Conservation (phyloP, 106 monocot genomes). For the Hemerocallis citrina region DNA sequence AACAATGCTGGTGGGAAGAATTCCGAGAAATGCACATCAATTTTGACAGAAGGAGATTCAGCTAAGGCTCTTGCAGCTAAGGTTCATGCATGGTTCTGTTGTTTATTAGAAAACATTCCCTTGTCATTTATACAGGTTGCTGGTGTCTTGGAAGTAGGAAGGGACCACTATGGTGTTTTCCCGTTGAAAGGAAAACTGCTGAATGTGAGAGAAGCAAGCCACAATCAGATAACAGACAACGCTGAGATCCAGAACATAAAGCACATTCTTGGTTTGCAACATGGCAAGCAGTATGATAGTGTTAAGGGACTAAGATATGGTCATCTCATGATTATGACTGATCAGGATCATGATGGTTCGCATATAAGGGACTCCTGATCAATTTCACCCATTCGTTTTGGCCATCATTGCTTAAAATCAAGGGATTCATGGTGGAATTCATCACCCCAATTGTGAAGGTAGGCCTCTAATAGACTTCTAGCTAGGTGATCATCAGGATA, state of each 20-base stretch:
- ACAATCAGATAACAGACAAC: constrained; percentile 95
- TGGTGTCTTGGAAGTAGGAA: constrained; percentile 75
- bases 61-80: constrained; percentile 87
- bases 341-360: constrained; percentile 98
- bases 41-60: constrained; percentile 94
- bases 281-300: constrained; percentile 81
- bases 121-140: constrained; percentile 46
- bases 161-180: constrained; percentile 82
- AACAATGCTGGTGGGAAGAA: constrained; percentile 81
- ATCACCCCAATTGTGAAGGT: constrained; percentile 96
- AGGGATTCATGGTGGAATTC: constrained; percentile 84
- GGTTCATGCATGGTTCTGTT: background rate
- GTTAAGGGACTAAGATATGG: constrained; percentile 83
- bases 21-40: constrained; percentile 74
- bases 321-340: constrained; percentile 98
- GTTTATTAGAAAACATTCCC: too few species aligned
- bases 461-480: background rate
- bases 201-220: constrained; percentile 87
- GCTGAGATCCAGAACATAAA: constrained; percentile 85
- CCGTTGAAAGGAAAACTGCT: constrained; percentile 82
- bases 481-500: background rate
- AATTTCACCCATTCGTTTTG: constrained; percentile 92
- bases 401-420: constrained; percentile 80
- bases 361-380: constrained; percentile 89
- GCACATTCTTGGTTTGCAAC: constrained; percentile 82